A percentile compares a stretch with the other conserved stretches of the same genome.
Conservation (phyloP, 192 early-diverging fungal genomes). For the Backusella morwellensis region DNA sequence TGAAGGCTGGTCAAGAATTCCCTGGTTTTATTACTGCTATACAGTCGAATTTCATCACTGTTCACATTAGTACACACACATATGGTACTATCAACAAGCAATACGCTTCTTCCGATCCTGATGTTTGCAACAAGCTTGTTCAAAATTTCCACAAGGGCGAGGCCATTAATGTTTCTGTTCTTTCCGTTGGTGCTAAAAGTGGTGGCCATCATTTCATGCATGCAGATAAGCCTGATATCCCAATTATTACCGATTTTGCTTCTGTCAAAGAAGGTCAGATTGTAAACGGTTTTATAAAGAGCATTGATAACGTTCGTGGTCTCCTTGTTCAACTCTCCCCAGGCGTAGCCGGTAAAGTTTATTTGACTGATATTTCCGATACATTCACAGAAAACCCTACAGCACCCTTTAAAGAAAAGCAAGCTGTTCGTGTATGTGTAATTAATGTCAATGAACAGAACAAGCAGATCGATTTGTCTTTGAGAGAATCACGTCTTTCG, state of each 20-base stretch:
- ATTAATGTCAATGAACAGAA: slow-evolving; percentile 48
- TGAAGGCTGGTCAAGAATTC: slow-evolving; percentile 39
- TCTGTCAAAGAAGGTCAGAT: slow-evolving; percentile 53
- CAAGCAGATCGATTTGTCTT: slow-evolving; percentile 62
- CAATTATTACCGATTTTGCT: slow-evolving; percentile 34
- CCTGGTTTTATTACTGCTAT: slow-evolving; percentile 48
- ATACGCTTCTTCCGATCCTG: slow-evolving; percentile 26
- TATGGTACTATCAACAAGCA: slow-evolving; percentile 28
- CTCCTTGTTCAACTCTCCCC: slow-evolving; percentile 57
- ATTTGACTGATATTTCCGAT: slow-evolving; percentile 59
- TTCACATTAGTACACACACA: slow-evolving; percentile 20
- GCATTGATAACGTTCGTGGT: slow-evolving; percentile 41
- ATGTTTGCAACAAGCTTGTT: slow-evolving; percentile 18
- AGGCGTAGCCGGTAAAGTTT: slow-evolving; percentile 56
- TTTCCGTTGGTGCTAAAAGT: slow-evolving; percentile 23
- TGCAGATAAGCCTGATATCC: slow-evolving; percentile 7
- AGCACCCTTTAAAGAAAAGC: slow-evolving; percentile 57
- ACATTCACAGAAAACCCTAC: slow-evolving; percentile 44
- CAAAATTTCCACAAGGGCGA: slow-evolving; percentile 26
- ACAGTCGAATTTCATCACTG: slow-evolving; percentile 17
- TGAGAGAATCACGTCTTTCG: slow-evolving; percentile 54
- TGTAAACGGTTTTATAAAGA: slow-evolving; percentile 54
- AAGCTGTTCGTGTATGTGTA: slow-evolving; percentile 77
- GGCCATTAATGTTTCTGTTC: slow-evolving; percentile 26
- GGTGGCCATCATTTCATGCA: slow-evolving; percentile 17